phyloP scores from a whole-genome alignment of 1,139 yeast species.

The Yamadazyma friedrichii region DNA sequence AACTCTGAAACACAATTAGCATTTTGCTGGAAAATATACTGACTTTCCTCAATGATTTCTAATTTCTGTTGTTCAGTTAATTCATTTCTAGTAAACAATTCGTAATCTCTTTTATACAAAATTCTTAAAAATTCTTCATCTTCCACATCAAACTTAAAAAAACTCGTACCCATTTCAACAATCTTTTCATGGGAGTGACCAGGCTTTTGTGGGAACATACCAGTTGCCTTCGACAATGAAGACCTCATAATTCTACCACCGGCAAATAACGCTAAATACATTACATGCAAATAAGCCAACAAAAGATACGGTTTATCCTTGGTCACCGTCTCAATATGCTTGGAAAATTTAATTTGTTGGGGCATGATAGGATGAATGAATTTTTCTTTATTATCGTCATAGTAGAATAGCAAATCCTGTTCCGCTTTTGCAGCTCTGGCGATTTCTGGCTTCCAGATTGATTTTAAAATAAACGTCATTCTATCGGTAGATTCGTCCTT shows the following conservation, averaged over 20 bases:
- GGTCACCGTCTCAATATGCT: constrained; percentile 57
- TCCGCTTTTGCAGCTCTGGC: constrained; percentile 59
- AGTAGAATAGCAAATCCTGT: constrained; percentile 66
- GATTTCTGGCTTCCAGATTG: constrained; percentile 71
- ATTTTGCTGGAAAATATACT: constrained; percentile 64
- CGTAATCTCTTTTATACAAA: constrained; percentile 72
- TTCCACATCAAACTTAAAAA: constrained; percentile 69
- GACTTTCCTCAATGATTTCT: constrained; percentile 68
- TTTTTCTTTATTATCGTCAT: constrained; percentile 53
- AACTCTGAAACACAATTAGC: constrained; percentile 61
- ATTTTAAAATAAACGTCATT: constrained; percentile 42
- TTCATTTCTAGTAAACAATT: constrained; percentile 66
- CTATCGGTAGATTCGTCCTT: constrained; percentile 26
- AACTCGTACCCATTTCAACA: constrained; percentile 61
- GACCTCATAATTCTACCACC: constrained; percentile 80
- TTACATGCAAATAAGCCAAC: constrained; percentile 82
- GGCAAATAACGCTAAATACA: constrained; percentile 84
- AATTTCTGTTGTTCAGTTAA: constrained; percentile 68
- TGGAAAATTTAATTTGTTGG: constrained; percentile 59
- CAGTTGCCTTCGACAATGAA: constrained; percentile 61
- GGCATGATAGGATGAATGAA: constrained; percentile 57
- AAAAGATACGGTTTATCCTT: constrained; percentile 66
- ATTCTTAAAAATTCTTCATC: constrained; percentile 67
- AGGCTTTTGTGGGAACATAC: constrained; percentile 71
- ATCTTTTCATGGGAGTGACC: constrained; percentile 64